Base-by-base conservation (phyloP, 768 basidiomycete species). In the Tylopilus felleus region DNA sequence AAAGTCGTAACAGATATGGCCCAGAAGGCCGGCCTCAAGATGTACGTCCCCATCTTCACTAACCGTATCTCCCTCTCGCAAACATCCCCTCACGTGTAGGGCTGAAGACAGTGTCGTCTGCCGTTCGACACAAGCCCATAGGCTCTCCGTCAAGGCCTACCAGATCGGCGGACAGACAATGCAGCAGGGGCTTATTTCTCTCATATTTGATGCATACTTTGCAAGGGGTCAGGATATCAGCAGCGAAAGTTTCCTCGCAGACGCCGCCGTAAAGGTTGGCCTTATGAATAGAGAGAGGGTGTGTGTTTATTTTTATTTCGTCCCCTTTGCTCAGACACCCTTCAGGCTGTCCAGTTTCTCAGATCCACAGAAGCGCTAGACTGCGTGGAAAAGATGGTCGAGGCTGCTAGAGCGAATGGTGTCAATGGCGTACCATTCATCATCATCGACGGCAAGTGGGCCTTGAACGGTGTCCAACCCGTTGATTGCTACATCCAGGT, bases 401-500 rank as follows among this genome's bases (percentile, higher is more conserved):
- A 65, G 8, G 69, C 72, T 13, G 77, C 78, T 3, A 72, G 74
- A 54, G 61, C 67, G 23, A 67, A 72, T n/a, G 76, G 78, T 5
- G 77, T 81, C 55, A 73, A 70, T 1, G 80, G 81, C 33, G 79
- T 81, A 1, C 81, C 81, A 0, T 81, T 79, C 64, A 73, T 77
- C 51, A 75, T 81, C 53, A 71, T 79, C 29, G 72, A 79, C 36
- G 68, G 72, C 12, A 75, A 72, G 47, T 79, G 74, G 71, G 78
- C 75, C 16, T 41, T 79, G 49, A 73, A 71, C 16, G 77, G 77
- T n/a, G 75, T 74, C 9, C 79, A 80, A 53, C 51, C 71, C 9
- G 61, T 60, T 36, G 77, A 77, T 17, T 71, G 69, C 41, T 79
- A 75, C 56, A 53, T 68, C 28, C 66, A 71, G 64, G 76, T 75